Base-by-base conservation (phyloP, 192 early-diverging fungal genomes). In the Diversispora eburnea region DNA sequence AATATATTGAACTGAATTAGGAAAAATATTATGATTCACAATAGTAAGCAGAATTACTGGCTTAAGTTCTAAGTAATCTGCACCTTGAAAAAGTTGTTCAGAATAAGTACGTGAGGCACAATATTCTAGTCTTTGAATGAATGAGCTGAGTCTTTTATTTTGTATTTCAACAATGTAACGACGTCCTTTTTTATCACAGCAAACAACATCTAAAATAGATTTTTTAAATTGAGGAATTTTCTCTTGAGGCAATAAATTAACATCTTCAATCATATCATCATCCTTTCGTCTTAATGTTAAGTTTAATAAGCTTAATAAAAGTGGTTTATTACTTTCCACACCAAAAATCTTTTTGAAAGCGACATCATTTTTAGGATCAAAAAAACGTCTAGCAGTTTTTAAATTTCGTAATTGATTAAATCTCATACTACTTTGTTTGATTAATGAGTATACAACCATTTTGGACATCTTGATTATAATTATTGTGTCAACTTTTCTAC, bases 301-400 rank as follows among this genome's bases (percentile, higher is more conserved):
- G 15, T 62, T 62, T 41, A 43, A 62, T 39, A 62, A 61, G 33
- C 59, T 61, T 61, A 61, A 61, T 61, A 61, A 61, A 61, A 61
- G 8, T 42, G 59, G 39, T 12, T 61, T 61, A 15, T 61, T 61
- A 56, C 19, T 12, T 19, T 57, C 19, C 5, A n/a, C 56, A n/a
- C 56, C 17, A 57, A 57, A 57, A n/a, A 57, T 19, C 56, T 57
- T 57, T 57, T 57, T 57, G n/a, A 57, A 57, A 3, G 56, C 56
- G 2, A 57, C n/a, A 19, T 57, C 56, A 57, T 57, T 57, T 19
- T 57, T 19, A 57, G 56, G 56, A 57, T 57, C 17, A 19, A 20
- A 57, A 57, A 57, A 57, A 5, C 17, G 56, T 57, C n/a, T 57
- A 57, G 8, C 13, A 57, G 56, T 57, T 57, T 6, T 19, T n/a